Conservation (phyloP, 352 stramenopile species). For the Phytopythium boreale region DNA sequence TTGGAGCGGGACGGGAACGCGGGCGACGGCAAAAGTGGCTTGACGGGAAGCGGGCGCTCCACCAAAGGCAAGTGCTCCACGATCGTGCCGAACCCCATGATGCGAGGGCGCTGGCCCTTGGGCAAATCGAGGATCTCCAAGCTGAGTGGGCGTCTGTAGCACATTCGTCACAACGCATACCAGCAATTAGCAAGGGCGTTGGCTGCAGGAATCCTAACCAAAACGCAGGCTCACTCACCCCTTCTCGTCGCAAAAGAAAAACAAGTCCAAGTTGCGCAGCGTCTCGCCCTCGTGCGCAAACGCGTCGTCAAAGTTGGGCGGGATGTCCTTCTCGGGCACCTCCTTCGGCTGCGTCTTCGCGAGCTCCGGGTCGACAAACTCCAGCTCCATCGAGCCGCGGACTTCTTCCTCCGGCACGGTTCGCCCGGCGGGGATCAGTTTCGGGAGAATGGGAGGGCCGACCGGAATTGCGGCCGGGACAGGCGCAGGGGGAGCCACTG, state of each 20-base stretch:
- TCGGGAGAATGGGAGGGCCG: constrained; percentile 35
- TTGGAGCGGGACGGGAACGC: constrained; percentile 73
- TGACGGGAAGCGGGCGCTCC: constrained; percentile 64
- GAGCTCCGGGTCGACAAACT: constrained; percentile 32
- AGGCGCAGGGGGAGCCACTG: constrained; percentile 2
- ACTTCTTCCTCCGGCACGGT: constrained; percentile 59
- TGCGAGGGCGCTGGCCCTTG: constrained; percentile 69
- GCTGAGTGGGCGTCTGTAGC: constrained; percentile 59
- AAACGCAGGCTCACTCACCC: constrained; percentile 40
- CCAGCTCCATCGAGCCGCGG: constrained; percentile 54
- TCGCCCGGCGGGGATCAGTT: constrained; percentile 56
- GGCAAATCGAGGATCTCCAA: constrained; percentile 77
- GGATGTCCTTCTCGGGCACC: constrained; percentile 56
- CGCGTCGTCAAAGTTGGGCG: constrained; percentile 62
- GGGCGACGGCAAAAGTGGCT: constrained; percentile 63
- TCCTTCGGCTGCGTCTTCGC: constrained; percentile 35
- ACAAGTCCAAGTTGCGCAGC: constrained; percentile 76
- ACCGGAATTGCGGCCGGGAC: neutral
- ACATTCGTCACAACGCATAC: neutral
- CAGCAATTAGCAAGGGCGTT: neutral
- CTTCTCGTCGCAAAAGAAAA: constrained; percentile 86
- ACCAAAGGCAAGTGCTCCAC: constrained; percentile 63
- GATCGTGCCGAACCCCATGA: constrained; percentile 83
- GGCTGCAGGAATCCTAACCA: neutral
- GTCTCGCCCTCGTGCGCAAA: constrained; percentile 61